These are phyloP conservation scores for Aulographum hederae DNA, from an alignment of 2,329 filamentous ascomycete species.

Conservation along the genomic window DNA sequence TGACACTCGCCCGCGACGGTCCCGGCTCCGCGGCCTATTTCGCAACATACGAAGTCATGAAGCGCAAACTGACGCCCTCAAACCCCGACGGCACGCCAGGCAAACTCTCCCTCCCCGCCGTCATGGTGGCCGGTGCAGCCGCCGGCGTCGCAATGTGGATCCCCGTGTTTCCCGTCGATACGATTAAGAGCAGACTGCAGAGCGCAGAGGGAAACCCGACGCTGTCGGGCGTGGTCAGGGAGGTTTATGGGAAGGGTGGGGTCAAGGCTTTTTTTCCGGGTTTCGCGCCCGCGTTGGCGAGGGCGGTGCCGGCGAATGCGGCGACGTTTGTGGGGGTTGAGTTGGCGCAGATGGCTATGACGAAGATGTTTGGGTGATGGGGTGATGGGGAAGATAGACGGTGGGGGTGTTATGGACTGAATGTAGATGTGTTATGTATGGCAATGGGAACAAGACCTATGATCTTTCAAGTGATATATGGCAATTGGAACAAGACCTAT, in stretches of 20 bases:
- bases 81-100: conserved; percentile 61
- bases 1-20: conserved; percentile 85
- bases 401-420: no score
- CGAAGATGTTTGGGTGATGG: conserved; percentile 48
- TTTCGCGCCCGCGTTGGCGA: conserved; percentile 77
- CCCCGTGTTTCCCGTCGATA: conserved; percentile 93
- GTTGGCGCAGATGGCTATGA: conserved; percentile 68
- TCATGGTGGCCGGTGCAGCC: conserved; percentile 72
- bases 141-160: conserved; percentile 99
- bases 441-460: no score
- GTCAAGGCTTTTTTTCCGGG: conserved; percentile 92
- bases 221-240: conserved; percentile 58
- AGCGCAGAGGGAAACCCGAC: conserved; percentile 74
- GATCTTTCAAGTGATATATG: no score
- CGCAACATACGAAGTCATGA: conserved; percentile 91
- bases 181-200: conserved; percentile 86
- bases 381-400: no score
- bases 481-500: no score
- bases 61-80: conserved; percentile 67
- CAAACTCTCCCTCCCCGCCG: conserved; percentile 60
- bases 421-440: no score
- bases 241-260: conserved; percentile 71
- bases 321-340: conserved; percentile 84
- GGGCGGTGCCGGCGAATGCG: conserved; percentile 90
- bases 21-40: conserved; percentile 93